Percentiles rank a stretch among this genome's conserved stretches.
These are phyloP conservation scores for Celoporthe dispersa DNA, from an alignment of 2,329 filamentous ascomycete genomes.

Conservation along the genomic window DNA sequence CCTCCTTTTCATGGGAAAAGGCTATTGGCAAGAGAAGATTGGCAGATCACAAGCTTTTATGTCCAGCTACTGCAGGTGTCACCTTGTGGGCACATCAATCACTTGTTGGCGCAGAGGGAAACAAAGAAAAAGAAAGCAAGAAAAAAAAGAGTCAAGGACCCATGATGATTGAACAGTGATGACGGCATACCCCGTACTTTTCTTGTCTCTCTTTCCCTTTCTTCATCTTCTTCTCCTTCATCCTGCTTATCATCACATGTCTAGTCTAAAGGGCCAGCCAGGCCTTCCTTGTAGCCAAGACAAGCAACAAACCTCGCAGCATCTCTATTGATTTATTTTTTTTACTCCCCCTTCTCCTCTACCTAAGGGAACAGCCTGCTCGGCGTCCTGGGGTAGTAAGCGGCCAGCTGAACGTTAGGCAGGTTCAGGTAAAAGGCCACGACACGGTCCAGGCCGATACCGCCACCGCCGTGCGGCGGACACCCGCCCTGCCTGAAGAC, in stretches of 20 bases:
- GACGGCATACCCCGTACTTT: background rate
- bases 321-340: no score
- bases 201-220: background rate
- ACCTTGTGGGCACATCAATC: background rate
- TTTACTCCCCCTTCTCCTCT: no score
- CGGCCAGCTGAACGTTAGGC: slow-evolving; percentile 62
- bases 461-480: slow-evolving; percentile 88
- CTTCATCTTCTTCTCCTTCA: background rate
- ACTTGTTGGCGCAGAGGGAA: background rate
- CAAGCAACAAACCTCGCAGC: background rate
- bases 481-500: slow-evolving; percentile 81
- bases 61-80: background rate
- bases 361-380: slow-evolving; percentile 60
- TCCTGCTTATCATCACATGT: background rate
- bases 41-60: background rate
- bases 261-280: background rate
- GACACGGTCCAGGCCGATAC: slow-evolving; percentile 87
- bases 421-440: slow-evolving; percentile 68
- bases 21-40: background rate
- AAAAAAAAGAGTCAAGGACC: background rate
- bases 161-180: background rate
- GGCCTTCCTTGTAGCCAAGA: background rate
- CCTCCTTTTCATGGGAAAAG: no score
- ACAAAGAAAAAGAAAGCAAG: no score
- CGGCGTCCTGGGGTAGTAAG: slow-evolving; percentile 63